Base-by-base conservation (phyloP, 1,284 basidiomycete genomes). In the Mycosarcoma maydis region DNA sequence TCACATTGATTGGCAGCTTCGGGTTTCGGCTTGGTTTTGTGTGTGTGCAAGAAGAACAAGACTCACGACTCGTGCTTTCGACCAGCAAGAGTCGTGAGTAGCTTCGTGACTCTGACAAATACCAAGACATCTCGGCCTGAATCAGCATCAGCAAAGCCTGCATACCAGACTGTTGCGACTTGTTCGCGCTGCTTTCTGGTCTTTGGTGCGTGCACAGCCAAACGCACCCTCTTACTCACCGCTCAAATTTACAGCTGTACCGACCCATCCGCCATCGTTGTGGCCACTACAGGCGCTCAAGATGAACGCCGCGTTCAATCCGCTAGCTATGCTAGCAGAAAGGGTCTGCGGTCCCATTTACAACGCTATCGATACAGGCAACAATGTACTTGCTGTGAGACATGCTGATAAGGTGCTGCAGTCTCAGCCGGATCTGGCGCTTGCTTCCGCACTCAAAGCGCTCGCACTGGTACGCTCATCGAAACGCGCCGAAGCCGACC, bases 391-490 rank as follows among this genome's bases (percentile, higher is more conserved):
- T 0, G 72, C 72, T 14, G 36, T 68, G 6, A 53, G 66, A 17
- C 61, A 69, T 27, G 71, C 71, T 23, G 71, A 73, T 45, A 55
- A 52, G 42, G 37, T 73, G 38, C 62, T 73, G 23, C 37, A 49
- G 11, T 53, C 57, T 26, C 68, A 69, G 44, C 75, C 67, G 16
- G 51, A 72, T 22, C 50, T 69, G 7, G 50, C 59, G 5, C 58
- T 69, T 9, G 70, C 71, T 19, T 51, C 61, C 5, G 87, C 92
- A 45, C 84, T 94, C 60, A 94, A 94, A 84, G 88, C 90, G 23
- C 86, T 94, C 47, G 91, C 91, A 3, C 86, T 93, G 3, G 87
- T 90, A 37, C 88, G 91, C 50, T 87, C 87, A 10, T 89, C 91
- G 82, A 92, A 92, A 82, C 87, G 90, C 23, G 89, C 91, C 72